phyloP scores from a whole-genome alignment of 1,139 yeast genomes.

The Spathaspora sp. region DNA sequence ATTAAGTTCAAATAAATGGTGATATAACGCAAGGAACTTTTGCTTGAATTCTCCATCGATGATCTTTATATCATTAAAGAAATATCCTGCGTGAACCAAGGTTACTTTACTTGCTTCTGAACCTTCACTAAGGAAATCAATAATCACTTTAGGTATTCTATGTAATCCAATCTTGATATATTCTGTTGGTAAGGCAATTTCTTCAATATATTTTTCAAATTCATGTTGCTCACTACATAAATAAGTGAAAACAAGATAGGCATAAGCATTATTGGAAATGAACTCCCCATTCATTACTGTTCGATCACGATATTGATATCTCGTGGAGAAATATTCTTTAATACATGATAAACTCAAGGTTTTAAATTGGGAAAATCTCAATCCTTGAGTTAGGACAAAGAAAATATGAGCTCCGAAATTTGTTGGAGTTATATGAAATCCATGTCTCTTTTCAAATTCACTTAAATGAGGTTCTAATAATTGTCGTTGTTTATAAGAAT shows the following conservation, averaged over 20 bases:
- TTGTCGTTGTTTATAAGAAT: slow-evolving; percentile 38
- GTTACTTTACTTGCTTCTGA: slow-evolving; percentile 44
- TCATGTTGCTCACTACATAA: slow-evolving; percentile 50
- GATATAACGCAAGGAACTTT: slow-evolving; percentile 53
- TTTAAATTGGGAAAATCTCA: slow-evolving; percentile 60
- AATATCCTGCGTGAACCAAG: slow-evolving; percentile 49
- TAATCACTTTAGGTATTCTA: slow-evolving; percentile 46
- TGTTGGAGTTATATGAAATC: slow-evolving; percentile 38
- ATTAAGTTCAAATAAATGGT: slow-evolving; percentile 37
- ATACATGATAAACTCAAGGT: slow-evolving; percentile 56
- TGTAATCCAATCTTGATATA: slow-evolving; percentile 31
- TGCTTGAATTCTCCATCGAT: slow-evolving; percentile 45
- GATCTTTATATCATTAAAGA: slow-evolving; percentile 47
- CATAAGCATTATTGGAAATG: slow-evolving; percentile 25
- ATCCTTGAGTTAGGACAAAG: slow-evolving; percentile 57
- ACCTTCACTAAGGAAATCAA: slow-evolving; percentile 49
- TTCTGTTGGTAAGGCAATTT: slow-evolving; percentile 40
- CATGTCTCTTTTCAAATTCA: slow-evolving; percentile 46
- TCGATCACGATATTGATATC: slow-evolving; percentile 25
- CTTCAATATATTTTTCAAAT: slow-evolving; percentile 43
- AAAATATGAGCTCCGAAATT: slow-evolving; percentile 60
- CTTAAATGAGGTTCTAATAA: slow-evolving; percentile 43
- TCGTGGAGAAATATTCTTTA: slow-evolving; percentile 46
- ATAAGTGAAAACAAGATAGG: slow-evolving; percentile 56
- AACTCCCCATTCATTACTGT: slow-evolving; percentile 8